Evolutionary conservation across 2,329 filamentous ascomycete species (phyloP).

Genomic region (Ophiostoma fasciatum): DNA sequence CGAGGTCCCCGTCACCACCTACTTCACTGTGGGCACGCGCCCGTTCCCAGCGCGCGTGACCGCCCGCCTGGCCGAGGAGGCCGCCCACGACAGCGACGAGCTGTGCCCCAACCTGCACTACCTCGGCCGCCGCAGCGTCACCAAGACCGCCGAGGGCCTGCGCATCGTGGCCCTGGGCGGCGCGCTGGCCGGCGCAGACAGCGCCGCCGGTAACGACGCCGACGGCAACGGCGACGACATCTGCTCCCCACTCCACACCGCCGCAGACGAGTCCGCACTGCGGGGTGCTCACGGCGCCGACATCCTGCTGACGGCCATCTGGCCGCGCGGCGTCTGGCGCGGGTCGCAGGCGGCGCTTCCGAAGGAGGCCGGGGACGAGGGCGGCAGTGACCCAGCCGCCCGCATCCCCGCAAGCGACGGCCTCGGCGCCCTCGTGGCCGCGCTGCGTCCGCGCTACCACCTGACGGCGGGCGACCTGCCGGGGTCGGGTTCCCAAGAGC

Average conservation of each 20-base stretch:
- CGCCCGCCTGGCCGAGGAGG: conserved; percentile 44
- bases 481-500: no score
- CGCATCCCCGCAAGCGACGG: conserved; percentile 44
- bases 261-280: conserved; percentile 60
- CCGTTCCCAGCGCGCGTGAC: conserved; percentile 57
- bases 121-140: conserved; percentile 71
- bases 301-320: conserved; percentile 74
- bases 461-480: conserved; percentile 50
- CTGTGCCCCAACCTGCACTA: conserved; percentile 86
- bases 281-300: conserved; percentile 67
- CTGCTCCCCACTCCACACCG: conserved; percentile 62
- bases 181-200: conserved; percentile 40
- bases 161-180: conserved; percentile 81
- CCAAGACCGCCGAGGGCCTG: conserved; percentile 81
- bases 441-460: conserved; percentile 84
- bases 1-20: conserved; percentile 64
- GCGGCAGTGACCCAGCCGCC: conserved; percentile 22
- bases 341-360: conserved; percentile 51
- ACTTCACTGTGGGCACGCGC: conserved; percentile 69
- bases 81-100: conserved; percentile 22
- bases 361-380: conserved; percentile 16
- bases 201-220: conserved; percentile 26
- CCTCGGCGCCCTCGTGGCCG: conserved; percentile 62
- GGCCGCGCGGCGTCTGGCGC: conserved; percentile 60
- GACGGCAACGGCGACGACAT: conserved; percentile 19